phyloP scores from a whole-genome alignment of 1,284 basidiomycete genomes.

The Sparassis latifolia region DNA sequence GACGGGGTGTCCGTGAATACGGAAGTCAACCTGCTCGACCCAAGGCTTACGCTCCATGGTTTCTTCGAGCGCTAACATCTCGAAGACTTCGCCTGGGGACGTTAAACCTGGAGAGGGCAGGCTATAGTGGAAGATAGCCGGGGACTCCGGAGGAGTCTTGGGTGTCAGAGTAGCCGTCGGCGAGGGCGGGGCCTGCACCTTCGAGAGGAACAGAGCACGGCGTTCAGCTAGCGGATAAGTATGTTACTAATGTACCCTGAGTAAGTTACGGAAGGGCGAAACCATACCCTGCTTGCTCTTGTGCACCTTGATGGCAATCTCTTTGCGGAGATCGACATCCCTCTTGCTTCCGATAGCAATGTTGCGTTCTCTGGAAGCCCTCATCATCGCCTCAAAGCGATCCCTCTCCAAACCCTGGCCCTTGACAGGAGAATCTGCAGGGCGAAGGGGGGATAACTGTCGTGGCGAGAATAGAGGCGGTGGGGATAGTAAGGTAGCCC shows the following conservation, averaged over 20 bases:
- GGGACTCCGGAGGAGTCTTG: slow-evolving; percentile 65
- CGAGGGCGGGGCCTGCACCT: slow-evolving; percentile 59
- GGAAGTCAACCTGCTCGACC: slow-evolving; percentile 66
- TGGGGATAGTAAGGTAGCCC: slow-evolving; percentile 51
- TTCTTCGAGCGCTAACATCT: slow-evolving; percentile 37
- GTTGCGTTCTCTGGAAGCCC: slow-evolving; percentile 49
- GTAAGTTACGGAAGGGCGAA: slow-evolving; percentile 5
- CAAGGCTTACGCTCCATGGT: slow-evolving; percentile 35
- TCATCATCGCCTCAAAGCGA: slow-evolving; percentile 56
- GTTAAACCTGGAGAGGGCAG: slow-evolving; percentile 62
- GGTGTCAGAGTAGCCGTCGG: slow-evolving; percentile 50
- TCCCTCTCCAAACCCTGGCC: slow-evolving; percentile 55
- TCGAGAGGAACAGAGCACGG: slow-evolving; percentile 68
- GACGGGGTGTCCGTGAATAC: slow-evolving; percentile 28
- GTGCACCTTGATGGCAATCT: slow-evolving; percentile 67
- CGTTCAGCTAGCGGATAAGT: slow-evolving; percentile 48
- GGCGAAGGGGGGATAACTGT: slow-evolving; percentile 47
- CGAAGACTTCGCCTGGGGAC: slow-evolving; percentile 56
- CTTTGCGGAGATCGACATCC: slow-evolving; percentile 57
- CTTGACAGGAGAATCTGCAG: slow-evolving; percentile 27
- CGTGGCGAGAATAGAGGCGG: slow-evolving; percentile 39
- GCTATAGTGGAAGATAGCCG: slow-evolving; percentile 60
- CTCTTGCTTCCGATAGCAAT: slow-evolving; percentile 39
- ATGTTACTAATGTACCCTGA: slow-evolving; percentile 1
- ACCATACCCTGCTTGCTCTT: slow-evolving; percentile 66